These are phyloP conservation scores for Hypoxylon cercidicola DNA, from an alignment of 495 filamentous ascomycete species.

Conservation along the genomic window DNA sequence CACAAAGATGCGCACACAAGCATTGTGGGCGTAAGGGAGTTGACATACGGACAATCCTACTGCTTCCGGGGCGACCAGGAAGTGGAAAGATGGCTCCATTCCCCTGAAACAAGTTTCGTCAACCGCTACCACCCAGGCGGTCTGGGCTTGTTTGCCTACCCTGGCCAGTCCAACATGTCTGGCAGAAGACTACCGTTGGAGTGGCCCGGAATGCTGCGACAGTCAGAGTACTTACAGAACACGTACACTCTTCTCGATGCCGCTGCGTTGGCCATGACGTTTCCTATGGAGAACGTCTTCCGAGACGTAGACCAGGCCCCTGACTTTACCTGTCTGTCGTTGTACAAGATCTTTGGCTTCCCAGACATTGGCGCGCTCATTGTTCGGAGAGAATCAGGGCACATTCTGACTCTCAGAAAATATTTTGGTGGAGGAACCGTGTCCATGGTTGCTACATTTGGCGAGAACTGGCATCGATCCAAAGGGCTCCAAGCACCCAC, in stretches of 20 bases:
- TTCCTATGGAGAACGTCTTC: constrained; percentile 66
- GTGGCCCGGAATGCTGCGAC: constrained; percentile 67
- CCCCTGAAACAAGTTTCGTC: constrained; percentile 37
- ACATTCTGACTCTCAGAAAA: constrained; percentile 68
- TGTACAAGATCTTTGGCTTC: constrained; percentile 88
- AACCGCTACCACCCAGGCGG: constrained; percentile 39
- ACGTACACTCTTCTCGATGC: constrained; percentile 77
- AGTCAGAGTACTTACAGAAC: constrained; percentile 54
- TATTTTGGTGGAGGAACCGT: constrained; percentile 86
- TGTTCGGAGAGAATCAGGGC: constrained; percentile 69
- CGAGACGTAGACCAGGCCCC: constrained; percentile 68
- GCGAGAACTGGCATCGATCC: constrained; percentile 70
- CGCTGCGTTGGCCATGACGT: constrained; percentile 76
- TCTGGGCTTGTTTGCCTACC: constrained; percentile 76
- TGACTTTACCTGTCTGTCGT: constrained; percentile 76
- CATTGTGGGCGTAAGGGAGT: constrained; percentile 74
- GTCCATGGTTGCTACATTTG: constrained; percentile 69
- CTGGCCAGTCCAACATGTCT: constrained; percentile 83
- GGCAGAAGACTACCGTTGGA: constrained; percentile 71
- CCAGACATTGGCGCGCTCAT: constrained; percentile 79
- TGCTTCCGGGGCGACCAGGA: constrained; percentile 75
- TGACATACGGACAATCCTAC: constrained; percentile 62
- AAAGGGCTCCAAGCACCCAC: constrained; percentile 58
- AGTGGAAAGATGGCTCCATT: constrained; percentile 71
- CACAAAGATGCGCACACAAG: constrained; percentile 80